Conservation (phyloP, 2,329 filamentous ascomycete species). For the Alternaria infectoria region DNA sequence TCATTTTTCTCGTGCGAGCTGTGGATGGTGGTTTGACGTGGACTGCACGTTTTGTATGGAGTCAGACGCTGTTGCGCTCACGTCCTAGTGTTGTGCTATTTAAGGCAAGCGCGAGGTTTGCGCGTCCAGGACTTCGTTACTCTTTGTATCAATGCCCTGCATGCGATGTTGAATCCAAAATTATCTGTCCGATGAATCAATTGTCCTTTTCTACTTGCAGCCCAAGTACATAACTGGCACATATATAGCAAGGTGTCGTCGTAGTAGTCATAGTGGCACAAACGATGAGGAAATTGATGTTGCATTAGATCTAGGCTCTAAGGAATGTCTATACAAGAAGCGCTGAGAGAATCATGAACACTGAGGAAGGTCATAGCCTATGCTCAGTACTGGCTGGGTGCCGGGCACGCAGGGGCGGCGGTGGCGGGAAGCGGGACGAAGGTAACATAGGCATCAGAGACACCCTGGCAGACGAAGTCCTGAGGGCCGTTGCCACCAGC, state of each 20-base stretch:
- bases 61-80: background rate
- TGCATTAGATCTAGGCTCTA: background rate
- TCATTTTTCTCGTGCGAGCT: constrained; percentile 1
- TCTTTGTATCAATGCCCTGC: background rate
- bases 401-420: background rate
- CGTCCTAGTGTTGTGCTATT: background rate
- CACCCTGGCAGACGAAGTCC: constrained; percentile 74
- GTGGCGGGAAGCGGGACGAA: constrained; percentile 16
- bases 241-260: background rate
- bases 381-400: background rate
- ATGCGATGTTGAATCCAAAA: background rate
- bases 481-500: constrained; percentile 48
- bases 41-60: background rate
- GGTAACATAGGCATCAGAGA: constrained; percentile 62
- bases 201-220: background rate
- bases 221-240: background rate
- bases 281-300: background rate
- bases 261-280: background rate
- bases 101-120: background rate
- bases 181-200: fast-evolving
- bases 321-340: background rate
- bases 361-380: background rate
- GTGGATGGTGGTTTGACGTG: constrained; percentile 13
- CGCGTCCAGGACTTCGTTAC: background rate
- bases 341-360: background rate